Evolutionary conservation across 2,329 filamentous ascomycete species (phyloP).

Genomic region (Diplodia mutila): DNA sequence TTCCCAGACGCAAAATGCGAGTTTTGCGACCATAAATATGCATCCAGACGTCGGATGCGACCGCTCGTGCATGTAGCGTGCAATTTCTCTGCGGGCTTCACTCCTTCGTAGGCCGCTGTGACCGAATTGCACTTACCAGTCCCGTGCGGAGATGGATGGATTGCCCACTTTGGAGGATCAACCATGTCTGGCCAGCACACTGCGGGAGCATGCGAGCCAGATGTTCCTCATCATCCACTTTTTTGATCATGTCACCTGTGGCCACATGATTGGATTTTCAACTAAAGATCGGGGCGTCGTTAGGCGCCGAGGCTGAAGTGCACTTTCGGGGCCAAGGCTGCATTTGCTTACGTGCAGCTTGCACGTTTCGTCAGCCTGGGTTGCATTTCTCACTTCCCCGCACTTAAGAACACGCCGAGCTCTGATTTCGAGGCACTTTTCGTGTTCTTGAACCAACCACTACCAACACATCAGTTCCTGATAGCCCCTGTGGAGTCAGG

Average conservation of each 20-base stretch:
- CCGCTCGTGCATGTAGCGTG: too few relatives aligned
- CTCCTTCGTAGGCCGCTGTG: too few relatives aligned
- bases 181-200: too few relatives aligned
- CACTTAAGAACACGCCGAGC: background rate
- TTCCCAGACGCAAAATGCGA: too few relatives aligned
- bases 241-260: background rate
- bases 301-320: background rate
- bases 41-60: too few relatives aligned
- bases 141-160: too few relatives aligned
- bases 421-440: background rate
- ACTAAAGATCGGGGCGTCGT: background rate
- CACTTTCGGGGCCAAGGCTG: conserved; percentile 1
- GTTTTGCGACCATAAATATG: too few relatives aligned
- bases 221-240: background rate
- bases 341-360: background rate
- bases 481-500: background rate
- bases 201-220: too few relatives aligned
- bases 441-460: background rate
- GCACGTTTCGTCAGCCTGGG: background rate
- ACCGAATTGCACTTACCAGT: too few relatives aligned
- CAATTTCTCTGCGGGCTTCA: too few relatives aligned
- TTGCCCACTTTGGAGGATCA: too few relatives aligned
- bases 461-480: background rate
- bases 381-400: background rate
- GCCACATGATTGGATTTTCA: background rate